Base-by-base conservation (phyloP, 2,329 filamentous ascomycete species). In the Penicillium sp. region DNA sequence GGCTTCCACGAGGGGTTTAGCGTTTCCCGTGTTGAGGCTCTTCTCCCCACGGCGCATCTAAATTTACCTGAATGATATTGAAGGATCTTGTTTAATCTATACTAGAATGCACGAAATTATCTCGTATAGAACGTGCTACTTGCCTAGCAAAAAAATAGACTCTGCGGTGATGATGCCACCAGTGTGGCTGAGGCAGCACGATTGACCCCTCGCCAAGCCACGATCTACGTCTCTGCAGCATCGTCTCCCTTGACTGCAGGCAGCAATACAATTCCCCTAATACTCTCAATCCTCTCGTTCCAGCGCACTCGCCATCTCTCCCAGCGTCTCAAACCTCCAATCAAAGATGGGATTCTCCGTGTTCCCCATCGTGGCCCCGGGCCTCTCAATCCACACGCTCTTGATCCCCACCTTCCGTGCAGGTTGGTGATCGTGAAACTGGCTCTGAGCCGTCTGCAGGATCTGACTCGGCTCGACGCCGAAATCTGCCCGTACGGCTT, bases 361-460 rank as follows among this genome's bases (percentile, higher is more conserved):
- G 50, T 75, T 79, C 44, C 64, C 65, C 60, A 71, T 66, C 14
- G 73, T 69, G 7, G 71, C 72, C 33, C 75, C 73, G 1, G 72
- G 62, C 43, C 75, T 63, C 43, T 74, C 76, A 61, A 90, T 89
- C 85, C 85, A 90, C 16, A 79, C 80, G 50, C 79, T 84, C 57
- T 75, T 76, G 33, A 90, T 65, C 1, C 82, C 85, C 16, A 84
- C 61, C 63, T 81, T 67, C 69, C 80, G 81, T 3, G 84, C 83
- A 0, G 88, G 84, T 4, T 81, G 77, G 68, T 89, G 86, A 61
- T 90, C 88, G 57, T 86, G 81, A 33, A 76, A 78, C 66, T 89
- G 70, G 55, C 84, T 86, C 69, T 87, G 80, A 46, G 87, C 88
- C 0, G 87, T 86, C 65, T 89, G 86, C 57, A 89, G 63, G 40